A percentile compares a stretch with the other conserved stretches of the same genome.
Conservation (phyloP, 164 flowering plant genomes). For the Vitis labrusca region DNA sequence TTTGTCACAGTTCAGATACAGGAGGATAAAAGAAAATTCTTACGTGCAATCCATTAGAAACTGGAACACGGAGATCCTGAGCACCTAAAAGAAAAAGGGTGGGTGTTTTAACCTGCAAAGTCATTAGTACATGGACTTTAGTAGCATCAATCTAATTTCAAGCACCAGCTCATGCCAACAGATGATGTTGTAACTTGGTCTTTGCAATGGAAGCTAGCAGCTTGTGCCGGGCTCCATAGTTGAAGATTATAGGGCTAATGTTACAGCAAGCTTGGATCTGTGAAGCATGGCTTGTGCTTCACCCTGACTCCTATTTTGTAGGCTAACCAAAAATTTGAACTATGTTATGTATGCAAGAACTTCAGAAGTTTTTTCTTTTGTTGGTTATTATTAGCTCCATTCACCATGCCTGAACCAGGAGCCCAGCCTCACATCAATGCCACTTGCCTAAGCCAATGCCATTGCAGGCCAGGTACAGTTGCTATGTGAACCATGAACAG, state of each 20-base stretch:
- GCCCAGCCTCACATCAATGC: not conserved
- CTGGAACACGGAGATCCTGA: constrained; percentile 89
- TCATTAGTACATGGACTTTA: not conserved
- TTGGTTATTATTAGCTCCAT: not conserved
- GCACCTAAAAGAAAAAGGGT: constrained; percentile 86
- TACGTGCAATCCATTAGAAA: constrained; percentile 88
- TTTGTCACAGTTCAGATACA: not conserved
- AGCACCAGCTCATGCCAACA: not conserved
- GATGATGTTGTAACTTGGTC: not conserved
- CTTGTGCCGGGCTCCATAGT: not conserved
- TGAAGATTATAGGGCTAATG: not conserved
- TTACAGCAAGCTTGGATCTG: not conserved
- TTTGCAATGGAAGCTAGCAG: not conserved
- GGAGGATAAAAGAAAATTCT: constrained; percentile 9
- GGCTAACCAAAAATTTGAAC: too few species aligned
- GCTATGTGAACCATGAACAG: not conserved
- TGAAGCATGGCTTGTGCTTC: not conserved
- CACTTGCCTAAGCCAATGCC: not conserved
- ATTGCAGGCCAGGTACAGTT: not conserved
- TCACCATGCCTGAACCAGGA: not conserved
- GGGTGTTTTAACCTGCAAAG: constrained; percentile 87
- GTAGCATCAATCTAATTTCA: not conserved
- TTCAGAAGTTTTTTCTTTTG: not conserved
- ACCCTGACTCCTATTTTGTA: not conserved
- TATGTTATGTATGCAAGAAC: not conserved